phyloP scores from a whole-genome alignment of 2,329 filamentous ascomycete genomes.

The Alternaria sp. region DNA sequence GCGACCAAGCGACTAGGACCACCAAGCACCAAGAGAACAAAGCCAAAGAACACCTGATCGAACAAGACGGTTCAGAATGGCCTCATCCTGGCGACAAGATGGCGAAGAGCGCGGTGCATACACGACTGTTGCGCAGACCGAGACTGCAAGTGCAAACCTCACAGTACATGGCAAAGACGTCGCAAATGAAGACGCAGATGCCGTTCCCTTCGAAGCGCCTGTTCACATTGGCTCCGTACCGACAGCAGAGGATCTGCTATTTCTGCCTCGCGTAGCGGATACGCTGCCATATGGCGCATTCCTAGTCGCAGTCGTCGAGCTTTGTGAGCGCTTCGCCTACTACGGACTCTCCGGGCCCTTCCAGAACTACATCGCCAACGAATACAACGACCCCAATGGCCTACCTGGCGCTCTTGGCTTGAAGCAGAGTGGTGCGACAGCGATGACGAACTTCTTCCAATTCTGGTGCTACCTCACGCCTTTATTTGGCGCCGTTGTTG shows the following conservation, averaged over 20 bases:
- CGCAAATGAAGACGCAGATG: conserved; percentile 1
- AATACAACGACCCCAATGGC: conserved; percentile 48
- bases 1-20: not conserved
- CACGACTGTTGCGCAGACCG: conserved; percentile 40
- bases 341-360: conserved; percentile 55
- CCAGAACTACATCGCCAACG: conserved; percentile 58
- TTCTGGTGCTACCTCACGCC: conserved; percentile 59
- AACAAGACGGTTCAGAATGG: conserved; percentile 15
- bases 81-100: conserved; percentile 24
- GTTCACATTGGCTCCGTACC: conserved; percentile 30
- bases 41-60: not conserved
- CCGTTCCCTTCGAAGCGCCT: conserved; percentile 5
- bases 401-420: conserved; percentile 51
- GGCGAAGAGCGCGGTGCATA: conserved; percentile 35
- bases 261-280: conserved; percentile 49
- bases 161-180: conserved; percentile 24
- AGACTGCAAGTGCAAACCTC: conserved; percentile 25
- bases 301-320: conserved; percentile 56
- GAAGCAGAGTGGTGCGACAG: conserved; percentile 52
- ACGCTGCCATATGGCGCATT: conserved; percentile 54
- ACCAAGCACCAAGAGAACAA: not conserved
- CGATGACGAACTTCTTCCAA: conserved; percentile 56
- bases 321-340: conserved; percentile 58
- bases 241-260: conserved; percentile 32
- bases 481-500: conserved; percentile 58